These are phyloP conservation scores for Nitzschia palea DNA, from an alignment of 108 stramenopile species.

Conservation along the genomic window DNA sequence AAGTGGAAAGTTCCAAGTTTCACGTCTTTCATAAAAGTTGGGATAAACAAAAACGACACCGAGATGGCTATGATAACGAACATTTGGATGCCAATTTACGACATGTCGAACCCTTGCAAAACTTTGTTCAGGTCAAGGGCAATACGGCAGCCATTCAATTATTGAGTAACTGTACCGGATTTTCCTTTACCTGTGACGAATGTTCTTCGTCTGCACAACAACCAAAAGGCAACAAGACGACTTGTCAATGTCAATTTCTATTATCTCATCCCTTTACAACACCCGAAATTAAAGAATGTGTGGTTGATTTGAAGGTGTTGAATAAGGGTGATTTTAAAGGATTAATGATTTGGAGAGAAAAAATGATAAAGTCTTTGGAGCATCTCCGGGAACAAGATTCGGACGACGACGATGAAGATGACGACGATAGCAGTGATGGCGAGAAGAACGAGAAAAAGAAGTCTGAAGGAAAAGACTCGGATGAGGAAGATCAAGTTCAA, in stretches of 20 bases:
- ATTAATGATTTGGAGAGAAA: slow-evolving; percentile 91
- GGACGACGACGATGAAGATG: slow-evolving; percentile 38
- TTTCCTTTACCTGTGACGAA: slow-evolving; percentile 71
- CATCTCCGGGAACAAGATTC: slow-evolving; percentile 47
- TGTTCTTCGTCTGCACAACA: slow-evolving; percentile 36
- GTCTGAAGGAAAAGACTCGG: slow-evolving; percentile 62
- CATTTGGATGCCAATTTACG: slow-evolving; percentile 80
- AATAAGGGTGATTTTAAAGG: slow-evolving; percentile 96
- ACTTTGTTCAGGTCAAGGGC: slow-evolving; percentile 73
- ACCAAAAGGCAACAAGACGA: slow-evolving; percentile 20
- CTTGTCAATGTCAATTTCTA: slow-evolving; percentile 63
- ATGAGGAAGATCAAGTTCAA: slow-evolving; percentile 83
- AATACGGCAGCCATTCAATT: slow-evolving; percentile 90
- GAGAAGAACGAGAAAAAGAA: slow-evolving; percentile 50
- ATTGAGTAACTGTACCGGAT: slow-evolving; percentile 84
- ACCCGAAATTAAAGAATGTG: slow-evolving; percentile 83
- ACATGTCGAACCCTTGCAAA: slow-evolving; percentile 65
- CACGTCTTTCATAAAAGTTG: slow-evolving; percentile 95
- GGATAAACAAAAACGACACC: slow-evolving; percentile 76
- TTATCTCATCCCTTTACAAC: slow-evolving; percentile 85
- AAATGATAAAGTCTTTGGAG: slow-evolving; percentile 40
- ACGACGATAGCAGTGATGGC: slow-evolving; percentile 44
- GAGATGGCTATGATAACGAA: slow-evolving; percentile 94
- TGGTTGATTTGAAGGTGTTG: slow-evolving; percentile 90
- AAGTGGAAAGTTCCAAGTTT: slow-evolving; percentile 43